Conservation (phyloP, 1,284 basidiomycete species). For the Apiotrichum siamense region DNA sequence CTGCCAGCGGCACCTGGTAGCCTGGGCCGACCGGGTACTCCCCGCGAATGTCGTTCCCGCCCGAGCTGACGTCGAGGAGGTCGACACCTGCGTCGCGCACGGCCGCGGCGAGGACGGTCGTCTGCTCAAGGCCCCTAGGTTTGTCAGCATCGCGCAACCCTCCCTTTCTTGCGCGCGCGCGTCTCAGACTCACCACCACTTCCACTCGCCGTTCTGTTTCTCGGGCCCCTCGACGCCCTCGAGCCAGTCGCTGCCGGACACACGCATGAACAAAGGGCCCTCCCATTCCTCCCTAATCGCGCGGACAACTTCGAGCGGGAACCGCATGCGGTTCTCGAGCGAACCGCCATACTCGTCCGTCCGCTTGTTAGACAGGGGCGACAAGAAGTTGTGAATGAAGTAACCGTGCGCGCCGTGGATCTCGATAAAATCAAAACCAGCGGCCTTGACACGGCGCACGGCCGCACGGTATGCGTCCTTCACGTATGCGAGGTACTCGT, state of each 20-base stretch:
- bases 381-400: slow-evolving; percentile 59
- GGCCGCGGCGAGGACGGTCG: slow-evolving; percentile 56
- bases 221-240: slow-evolving; percentile 49
- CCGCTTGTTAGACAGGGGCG: slow-evolving; percentile 64
- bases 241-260: slow-evolving; percentile 73
- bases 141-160: neutral
- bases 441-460: slow-evolving; percentile 56
- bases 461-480: slow-evolving; percentile 63
- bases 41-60: slow-evolving; percentile 62
- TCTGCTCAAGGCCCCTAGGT: slow-evolving; percentile 70
- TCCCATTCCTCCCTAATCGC: slow-evolving; percentile 57
- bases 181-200: slow-evolving; percentile 38
- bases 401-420: slow-evolving; percentile 67
- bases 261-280: slow-evolving; percentile 66
- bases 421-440: slow-evolving; percentile 77
- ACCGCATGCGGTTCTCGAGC: slow-evolving; percentile 66
- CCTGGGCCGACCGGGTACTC: slow-evolving; percentile 56
- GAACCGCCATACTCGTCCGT: slow-evolving; percentile 67
- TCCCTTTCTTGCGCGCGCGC: too few species aligned
- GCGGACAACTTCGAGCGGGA: slow-evolving; percentile 57
- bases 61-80: slow-evolving; percentile 63
- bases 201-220: slow-evolving; percentile 43
- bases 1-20: slow-evolving; percentile 68
- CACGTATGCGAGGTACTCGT: slow-evolving; percentile 56
- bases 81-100: slow-evolving; percentile 62